phyloP scores from a whole-genome alignment of 768 basidiomycete genomes.

The Suillus sp. region DNA sequence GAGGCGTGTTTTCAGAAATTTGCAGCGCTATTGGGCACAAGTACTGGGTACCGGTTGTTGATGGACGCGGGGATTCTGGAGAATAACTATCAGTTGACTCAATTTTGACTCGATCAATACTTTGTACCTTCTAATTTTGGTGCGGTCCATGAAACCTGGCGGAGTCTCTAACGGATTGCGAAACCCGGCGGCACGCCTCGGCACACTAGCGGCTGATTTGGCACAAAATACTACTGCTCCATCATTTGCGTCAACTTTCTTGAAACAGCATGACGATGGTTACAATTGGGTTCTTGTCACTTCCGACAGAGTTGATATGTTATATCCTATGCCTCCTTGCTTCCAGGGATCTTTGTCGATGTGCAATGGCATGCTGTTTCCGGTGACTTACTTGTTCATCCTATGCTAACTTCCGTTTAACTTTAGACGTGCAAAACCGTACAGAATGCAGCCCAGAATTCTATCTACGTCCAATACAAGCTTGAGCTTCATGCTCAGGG shows the following conservation, averaged over 20 bases:
- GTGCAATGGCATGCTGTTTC: not conserved
- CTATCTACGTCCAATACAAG: not conserved
- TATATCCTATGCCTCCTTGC: not conserved
- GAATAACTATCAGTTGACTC: not conserved
- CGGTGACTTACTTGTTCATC: not conserved
- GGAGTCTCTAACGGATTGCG: not conserved
- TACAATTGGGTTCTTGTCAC: not conserved
- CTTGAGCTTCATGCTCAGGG: slow-evolving; percentile 2
- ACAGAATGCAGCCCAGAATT: not conserved
- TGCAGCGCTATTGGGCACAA: not conserved
- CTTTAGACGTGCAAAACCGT: not conserved
- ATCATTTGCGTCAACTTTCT: not conserved
- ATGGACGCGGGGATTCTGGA: not conserved
- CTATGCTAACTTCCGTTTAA: not conserved
- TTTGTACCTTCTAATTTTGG: not conserved
- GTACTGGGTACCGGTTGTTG: not conserved
- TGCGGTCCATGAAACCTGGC: not conserved
- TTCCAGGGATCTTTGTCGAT: slow-evolving; percentile 1
- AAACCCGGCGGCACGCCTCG: not conserved
- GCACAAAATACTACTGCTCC: not conserved
- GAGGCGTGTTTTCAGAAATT: not conserved
- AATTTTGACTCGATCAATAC: not conserved
- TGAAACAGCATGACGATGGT: not conserved
- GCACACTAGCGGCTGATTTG: too few relatives aligned
- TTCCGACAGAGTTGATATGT: not conserved